phyloP scores from a whole-genome alignment of 169 alveolate species.

The Cyclospora cayetanensis region DNA sequence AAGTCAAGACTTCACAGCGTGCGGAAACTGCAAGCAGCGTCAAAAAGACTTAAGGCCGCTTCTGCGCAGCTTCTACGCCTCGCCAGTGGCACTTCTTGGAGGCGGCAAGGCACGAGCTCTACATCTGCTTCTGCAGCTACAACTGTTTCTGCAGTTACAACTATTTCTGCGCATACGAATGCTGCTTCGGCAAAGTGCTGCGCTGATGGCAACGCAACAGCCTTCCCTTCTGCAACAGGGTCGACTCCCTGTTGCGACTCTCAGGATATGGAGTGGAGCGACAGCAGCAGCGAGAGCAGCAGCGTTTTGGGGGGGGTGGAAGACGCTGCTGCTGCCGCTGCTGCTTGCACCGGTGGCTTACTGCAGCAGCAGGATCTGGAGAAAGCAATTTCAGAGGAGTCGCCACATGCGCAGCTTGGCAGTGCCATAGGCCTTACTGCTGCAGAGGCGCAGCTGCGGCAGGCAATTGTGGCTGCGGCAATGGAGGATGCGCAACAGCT shows the following conservation, averaged over 20 bases:
- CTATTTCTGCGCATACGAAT: too few relatives aligned
- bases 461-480: not conserved
- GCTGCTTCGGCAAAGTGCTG: too few relatives aligned
- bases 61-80: not conserved
- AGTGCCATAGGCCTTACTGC: too few relatives aligned
- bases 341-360: not conserved
- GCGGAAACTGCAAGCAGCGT: not conserved
- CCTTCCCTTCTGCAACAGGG: too few relatives aligned
- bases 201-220: too few relatives aligned
- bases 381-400: too few relatives aligned
- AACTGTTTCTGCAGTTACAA: not conserved
- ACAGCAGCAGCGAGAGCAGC: slow-evolving; percentile 3
- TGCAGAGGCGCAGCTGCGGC: too few relatives aligned
- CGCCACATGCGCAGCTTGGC: too few relatives aligned
- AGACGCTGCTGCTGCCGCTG: not conserved
- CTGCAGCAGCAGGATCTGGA: not conserved
- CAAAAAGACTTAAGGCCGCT: not conserved
- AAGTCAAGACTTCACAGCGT: not conserved
- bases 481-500: slow-evolving; percentile 10
- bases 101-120: too few relatives aligned
- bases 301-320: too few relatives aligned
- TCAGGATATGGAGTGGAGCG: too few relatives aligned
- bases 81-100: not conserved
- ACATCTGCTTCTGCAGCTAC: not conserved
- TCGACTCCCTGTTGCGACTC: too few relatives aligned